Base-by-base conservation (phyloP, 2,329 filamentous ascomycete genomes). In the Chrysoporthe deuterocubensis region DNA sequence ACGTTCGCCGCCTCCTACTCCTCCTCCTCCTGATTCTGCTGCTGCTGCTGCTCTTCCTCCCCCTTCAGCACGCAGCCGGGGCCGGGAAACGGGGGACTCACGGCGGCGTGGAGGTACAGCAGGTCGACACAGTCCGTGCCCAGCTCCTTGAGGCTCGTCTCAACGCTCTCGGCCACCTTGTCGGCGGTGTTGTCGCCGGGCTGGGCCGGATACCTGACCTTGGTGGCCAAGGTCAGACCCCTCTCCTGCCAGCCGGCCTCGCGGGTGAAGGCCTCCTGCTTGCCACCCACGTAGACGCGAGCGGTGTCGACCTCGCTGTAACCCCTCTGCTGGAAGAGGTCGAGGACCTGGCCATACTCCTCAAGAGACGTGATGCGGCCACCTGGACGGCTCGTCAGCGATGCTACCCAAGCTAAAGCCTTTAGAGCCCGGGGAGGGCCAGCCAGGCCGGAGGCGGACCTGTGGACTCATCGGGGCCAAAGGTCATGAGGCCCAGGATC, bases 241-340 rank as follows among this genome's bases (percentile, higher is more conserved):
- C 90, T 85, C 66, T 91, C 85, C 74, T 90, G 87, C 89, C 89
- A 93, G 40, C 84, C 84, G 0, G 88, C 89, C 67, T 90, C 84
- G 5, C 83, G 81, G 1, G 89, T 91, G 75, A 88, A 93, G 9
- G 84, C 87, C 76, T 93, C 91, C 74, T 93, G 90, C 71, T 86
- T 83, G 64, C 90, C 90, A 43, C 80, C 87, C 54, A 91, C 80
- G 71, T 94, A 94, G 65, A 83, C 75, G 16, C 90, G 84, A 0
- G 91, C 91, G 0, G 91, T 94, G 75, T 94, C 92, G 62, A 94
- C 79, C 75, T 92, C 90, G 74, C 88, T 87, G 80, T 92, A 92
- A 13, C 90, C 90, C 69, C 87, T 84, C 16, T 82, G 81, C 76
- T 92, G 88, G 73, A 93, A 85, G 72, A 88, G 83, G 76, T 92